phyloP scores from a whole-genome alignment of 2,329 filamentous ascomycete species.

The Aspergillus arachidicola region DNA sequence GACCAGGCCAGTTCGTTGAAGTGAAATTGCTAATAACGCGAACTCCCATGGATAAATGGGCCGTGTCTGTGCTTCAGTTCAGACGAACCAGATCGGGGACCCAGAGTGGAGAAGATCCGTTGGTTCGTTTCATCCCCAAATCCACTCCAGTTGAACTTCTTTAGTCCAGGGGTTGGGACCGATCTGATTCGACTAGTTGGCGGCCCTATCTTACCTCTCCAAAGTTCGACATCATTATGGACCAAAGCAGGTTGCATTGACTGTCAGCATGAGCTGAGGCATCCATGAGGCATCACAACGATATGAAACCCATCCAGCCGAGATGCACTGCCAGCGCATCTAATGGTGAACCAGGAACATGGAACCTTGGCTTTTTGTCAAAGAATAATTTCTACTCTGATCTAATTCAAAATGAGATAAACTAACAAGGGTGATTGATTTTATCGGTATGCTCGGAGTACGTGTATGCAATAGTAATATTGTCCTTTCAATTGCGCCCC shows the following conservation, averaged over 20 bases:
- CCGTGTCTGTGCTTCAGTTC: conserved; percentile 7
- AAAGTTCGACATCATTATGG: not conserved
- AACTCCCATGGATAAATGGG: not conserved
- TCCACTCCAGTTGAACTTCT: not conserved
- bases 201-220: not conserved
- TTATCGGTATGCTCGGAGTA: not conserved
- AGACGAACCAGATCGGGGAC: conserved; percentile 13
- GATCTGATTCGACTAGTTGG: not conserved
- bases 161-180: conserved; percentile 1
- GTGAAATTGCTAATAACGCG: not conserved
- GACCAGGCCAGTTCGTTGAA: not conserved
- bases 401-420: not conserved
- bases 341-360: not conserved
- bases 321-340: not conserved
- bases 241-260: not conserved
- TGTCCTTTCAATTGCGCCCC: not conserved
- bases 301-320: not conserved
- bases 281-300: not conserved
- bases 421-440: not conserved
- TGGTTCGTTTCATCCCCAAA: conserved; percentile 10
- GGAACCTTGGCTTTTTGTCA: not conserved
- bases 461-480: not conserved
- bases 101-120: conserved; percentile 10
- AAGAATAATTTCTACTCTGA: not conserved
- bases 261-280: not conserved